phyloP scores from a whole-genome alignment of 768 basidiomycete species.

The Termitomyces sp. region DNA sequence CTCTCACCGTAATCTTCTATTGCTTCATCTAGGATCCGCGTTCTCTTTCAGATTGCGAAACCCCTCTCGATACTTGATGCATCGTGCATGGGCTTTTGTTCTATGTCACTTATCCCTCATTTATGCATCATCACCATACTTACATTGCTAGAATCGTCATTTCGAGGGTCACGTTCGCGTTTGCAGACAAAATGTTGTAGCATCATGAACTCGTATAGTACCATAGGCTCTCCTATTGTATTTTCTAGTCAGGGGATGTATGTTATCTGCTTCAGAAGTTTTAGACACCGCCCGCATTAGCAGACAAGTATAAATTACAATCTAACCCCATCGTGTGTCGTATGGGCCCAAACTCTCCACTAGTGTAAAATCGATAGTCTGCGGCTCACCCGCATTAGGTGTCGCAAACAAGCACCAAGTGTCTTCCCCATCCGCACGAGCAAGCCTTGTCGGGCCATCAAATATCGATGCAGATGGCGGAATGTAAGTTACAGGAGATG shows the following conservation, averaged over 20 bases:
- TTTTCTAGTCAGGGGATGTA: slow-evolving; percentile 9
- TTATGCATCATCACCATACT: slow-evolving; percentile 10
- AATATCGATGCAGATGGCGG: slow-evolving; percentile 19
- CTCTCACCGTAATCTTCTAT: slow-evolving; percentile 10
- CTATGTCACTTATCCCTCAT: slow-evolving; percentile 8
- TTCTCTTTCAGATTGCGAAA: not conserved
- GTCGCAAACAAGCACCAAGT: slow-evolving; percentile 40
- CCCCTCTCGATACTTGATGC: not conserved
- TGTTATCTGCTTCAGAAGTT: not conserved
- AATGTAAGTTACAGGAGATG: slow-evolving; percentile 49
- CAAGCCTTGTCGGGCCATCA: slow-evolving; percentile 32
- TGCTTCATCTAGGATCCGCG: not conserved
- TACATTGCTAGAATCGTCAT: not conserved
- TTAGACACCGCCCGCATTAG: not conserved
- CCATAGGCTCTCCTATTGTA: slow-evolving; percentile 8
- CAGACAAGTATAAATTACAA: not conserved
- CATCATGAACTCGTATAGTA: slow-evolving; percentile 9
- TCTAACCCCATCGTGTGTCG: slow-evolving; percentile 25
- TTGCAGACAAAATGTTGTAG: slow-evolving; percentile 7
- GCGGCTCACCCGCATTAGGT: slow-evolving; percentile 8
- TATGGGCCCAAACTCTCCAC: slow-evolving; percentile 23
- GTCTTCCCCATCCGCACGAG: slow-evolving; percentile 48
- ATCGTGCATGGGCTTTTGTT: not conserved
- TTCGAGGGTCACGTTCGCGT: slow-evolving; percentile 9
- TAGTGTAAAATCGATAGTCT: slow-evolving; percentile 28